These are phyloP conservation scores for Sugiyamaella boreocaroliniensis DNA, from an alignment of 805 yeast species.

Conservation along the genomic window DNA sequence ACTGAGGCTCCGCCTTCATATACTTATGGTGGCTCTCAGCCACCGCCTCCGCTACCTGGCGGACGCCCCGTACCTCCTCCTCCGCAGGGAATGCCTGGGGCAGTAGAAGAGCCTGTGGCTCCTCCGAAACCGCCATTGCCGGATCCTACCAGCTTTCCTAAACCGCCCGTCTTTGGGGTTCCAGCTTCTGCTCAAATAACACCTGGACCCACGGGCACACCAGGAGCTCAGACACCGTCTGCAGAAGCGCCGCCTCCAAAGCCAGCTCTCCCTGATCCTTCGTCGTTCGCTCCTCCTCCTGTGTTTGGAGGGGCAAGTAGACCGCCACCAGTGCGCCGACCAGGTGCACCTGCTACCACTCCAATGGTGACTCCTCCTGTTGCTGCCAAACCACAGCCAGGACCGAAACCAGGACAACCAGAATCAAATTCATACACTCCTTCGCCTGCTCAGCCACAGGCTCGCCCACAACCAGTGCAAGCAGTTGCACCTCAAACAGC, in stretches of 20 bases:
- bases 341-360: constrained; percentile 1
- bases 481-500: background rate
- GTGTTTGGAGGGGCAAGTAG: constrained; percentile 11
- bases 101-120: constrained; percentile 3
- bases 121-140: constrained; percentile 11
- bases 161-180: constrained; percentile 9
- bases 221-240: background rate
- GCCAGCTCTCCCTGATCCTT: constrained; percentile 21
- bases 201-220: background rate
- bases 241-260: constrained; percentile 6
- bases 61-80: background rate
- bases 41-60: background rate
- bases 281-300: constrained; percentile 25
- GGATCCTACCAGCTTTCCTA: constrained; percentile 16
- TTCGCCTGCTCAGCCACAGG: background rate
- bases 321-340: background rate
- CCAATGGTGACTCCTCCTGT: no score
- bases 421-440: background rate
- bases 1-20: background rate
- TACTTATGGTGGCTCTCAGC: background rate
- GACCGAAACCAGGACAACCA: constrained; percentile 3
- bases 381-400: background rate
- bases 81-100: background rate
- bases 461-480: no score
- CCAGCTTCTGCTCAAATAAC: constrained; percentile 11